Percentiles rank a stretch among this genome's conserved stretches.
phyloP scores from a whole-genome alignment of 2,329 filamentous ascomycete species.

The Fusarium camptoceras region DNA sequence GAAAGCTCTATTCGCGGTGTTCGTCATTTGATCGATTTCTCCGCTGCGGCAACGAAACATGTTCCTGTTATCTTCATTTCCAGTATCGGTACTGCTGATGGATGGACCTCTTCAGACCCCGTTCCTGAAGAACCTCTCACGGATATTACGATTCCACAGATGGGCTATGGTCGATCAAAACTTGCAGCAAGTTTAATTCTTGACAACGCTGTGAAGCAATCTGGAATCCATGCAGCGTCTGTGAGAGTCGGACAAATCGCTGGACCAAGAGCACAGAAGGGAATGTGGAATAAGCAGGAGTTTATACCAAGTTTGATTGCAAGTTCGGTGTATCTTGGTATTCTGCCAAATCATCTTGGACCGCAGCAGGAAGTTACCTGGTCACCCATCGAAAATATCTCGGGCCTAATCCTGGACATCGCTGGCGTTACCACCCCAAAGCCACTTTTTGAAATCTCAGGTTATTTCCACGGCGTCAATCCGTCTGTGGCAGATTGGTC shows the following conservation, averaged over 20 bases:
- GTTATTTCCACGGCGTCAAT: slow-evolving; percentile 18
- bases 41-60: background rate
- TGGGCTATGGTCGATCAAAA: slow-evolving; percentile 9
- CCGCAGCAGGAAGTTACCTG: background rate
- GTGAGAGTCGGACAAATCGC: slow-evolving; percentile 17
- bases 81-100: background rate
- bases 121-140: background rate
- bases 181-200: background rate
- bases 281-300: slow-evolving; percentile 11
- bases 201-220: background rate
- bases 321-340: slow-evolving; percentile 7
- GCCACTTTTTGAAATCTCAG: background rate
- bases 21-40: background rate
- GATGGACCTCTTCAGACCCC: background rate
- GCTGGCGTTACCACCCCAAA: background rate
- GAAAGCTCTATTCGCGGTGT: background rate
- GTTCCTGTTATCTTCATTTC: background rate
- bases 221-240: rapidly evolving
- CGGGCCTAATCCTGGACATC: background rate
- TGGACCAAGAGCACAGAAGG: background rate
- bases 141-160: background rate
- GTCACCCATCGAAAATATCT: background rate
- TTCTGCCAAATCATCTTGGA: background rate
- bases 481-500: background rate
- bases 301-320: slow-evolving; percentile 11